Conservation (phyloP, 208 protist species). For the Trichomonas gallinae region DNA sequence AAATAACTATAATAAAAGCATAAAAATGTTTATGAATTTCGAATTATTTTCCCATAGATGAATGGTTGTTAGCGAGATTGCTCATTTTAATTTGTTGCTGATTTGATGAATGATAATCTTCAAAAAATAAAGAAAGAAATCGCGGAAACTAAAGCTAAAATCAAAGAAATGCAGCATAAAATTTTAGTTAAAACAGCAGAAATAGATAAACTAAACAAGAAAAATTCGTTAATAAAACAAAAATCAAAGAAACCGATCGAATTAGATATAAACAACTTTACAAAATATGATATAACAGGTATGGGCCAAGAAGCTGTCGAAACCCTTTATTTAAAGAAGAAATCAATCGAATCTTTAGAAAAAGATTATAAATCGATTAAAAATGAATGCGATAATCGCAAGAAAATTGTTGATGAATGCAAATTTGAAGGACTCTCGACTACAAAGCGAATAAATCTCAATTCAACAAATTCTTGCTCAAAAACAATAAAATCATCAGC, state of each 20-base stretch:
- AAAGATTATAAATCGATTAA: background rate
- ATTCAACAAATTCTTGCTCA: background rate
- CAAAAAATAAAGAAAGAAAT: background rate
- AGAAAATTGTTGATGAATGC: background rate
- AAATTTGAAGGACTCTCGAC: background rate
- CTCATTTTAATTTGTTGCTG: too few relatives aligned
- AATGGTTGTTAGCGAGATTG: too few relatives aligned
- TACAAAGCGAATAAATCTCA: background rate
- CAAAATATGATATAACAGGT: background rate
- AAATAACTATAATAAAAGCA: too few relatives aligned
- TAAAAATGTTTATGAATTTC: too few relatives aligned
- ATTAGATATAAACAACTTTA: background rate
- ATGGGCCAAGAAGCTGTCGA: background rate
- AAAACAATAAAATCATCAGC: background rate
- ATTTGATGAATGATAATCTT: too few relatives aligned
- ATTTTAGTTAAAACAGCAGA: background rate
- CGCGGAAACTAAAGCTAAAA: background rate
- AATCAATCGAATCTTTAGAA: background rate
- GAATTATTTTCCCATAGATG: too few relatives aligned
- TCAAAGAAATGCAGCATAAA: background rate
- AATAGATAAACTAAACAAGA: background rate
- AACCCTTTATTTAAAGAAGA: background rate
- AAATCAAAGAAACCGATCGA: background rate
- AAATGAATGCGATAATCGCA: background rate
- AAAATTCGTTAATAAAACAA: background rate